A percentile compares a stretch with the other conserved stretches of the same genome.
These are phyloP conservation scores for Salix brachista DNA, from an alignment of 345 rosid genomes.

Conservation along the genomic window DNA sequence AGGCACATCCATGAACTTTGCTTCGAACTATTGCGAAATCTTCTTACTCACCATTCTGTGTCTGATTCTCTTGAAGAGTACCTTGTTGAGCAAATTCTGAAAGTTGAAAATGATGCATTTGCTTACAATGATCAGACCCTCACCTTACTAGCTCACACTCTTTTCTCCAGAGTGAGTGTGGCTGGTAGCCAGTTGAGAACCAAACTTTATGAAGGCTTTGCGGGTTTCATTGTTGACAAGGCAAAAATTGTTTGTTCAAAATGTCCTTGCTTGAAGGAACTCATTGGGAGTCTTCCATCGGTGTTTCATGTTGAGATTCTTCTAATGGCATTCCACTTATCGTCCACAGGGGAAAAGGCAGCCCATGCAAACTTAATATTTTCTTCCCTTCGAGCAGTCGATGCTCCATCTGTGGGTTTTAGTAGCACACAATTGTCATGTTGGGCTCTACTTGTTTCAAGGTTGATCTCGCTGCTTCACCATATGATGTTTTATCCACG, in stretches of 20 bases:
- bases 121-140: slow-evolving; percentile 69
- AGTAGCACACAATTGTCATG: slow-evolving; percentile 52
- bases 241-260: slow-evolving; percentile 41
- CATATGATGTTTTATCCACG: slow-evolving; percentile 71
- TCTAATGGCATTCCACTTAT: slow-evolving; percentile 85
- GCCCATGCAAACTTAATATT: slow-evolving; percentile 49
- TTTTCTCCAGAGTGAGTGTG: slow-evolving; percentile 54
- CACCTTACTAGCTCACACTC: slow-evolving; percentile 63
- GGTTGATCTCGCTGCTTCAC: slow-evolving; percentile 76
- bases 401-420: slow-evolving; percentile 39
- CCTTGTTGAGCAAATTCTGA: slow-evolving; percentile 67
- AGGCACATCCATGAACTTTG: slow-evolving; percentile 52
- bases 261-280: slow-evolving; percentile 53
- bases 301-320: slow-evolving; percentile 87
- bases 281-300: slow-evolving; percentile 74
- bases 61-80: slow-evolving; percentile 66
- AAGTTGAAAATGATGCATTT: slow-evolving; percentile 60
- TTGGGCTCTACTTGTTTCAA: slow-evolving; percentile 84
- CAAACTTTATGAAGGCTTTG: slow-evolving; percentile 54
- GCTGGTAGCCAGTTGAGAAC: slow-evolving; percentile 65
- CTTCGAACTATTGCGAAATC: slow-evolving; percentile 66
- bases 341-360: slow-evolving; percentile 66
- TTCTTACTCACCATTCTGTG: slow-evolving; percentile 52
- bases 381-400: slow-evolving; percentile 44
- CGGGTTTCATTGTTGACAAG: slow-evolving; percentile 57